Conservation (phyloP, 2,329 filamentous ascomycete genomes). For the Talaromyces sp. region DNA sequence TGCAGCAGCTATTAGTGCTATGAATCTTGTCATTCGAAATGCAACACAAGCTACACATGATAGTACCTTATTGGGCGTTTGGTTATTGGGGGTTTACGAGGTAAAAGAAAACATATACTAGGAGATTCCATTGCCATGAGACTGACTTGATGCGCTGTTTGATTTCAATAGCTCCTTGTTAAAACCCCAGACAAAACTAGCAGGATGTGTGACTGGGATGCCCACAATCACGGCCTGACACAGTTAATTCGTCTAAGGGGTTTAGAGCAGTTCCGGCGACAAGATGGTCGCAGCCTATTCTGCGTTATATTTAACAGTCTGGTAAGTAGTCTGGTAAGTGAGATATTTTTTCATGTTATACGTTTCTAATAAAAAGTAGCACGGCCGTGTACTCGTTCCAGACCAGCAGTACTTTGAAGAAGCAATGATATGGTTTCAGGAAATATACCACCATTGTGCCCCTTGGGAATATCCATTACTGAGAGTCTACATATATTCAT, state of each 20-base stretch:
- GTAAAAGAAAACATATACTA: neutral
- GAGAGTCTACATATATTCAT: conserved; percentile 1
- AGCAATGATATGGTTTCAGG: neutral
- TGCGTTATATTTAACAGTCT: conserved; percentile 3
- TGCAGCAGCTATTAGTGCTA: neutral
- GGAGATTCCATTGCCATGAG: neutral
- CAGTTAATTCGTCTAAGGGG: conserved; percentile 5
- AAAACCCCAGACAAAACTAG: neutral
- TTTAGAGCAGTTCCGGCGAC: neutral
- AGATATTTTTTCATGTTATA: neutral
- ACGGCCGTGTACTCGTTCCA: conserved; percentile 1
- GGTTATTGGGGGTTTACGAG: conserved; percentile 7
- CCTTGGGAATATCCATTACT: neutral
- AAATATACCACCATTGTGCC: neutral
- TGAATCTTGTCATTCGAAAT: conserved; percentile 1
- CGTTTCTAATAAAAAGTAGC: conserved; percentile 1
- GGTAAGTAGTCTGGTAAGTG: conserved; percentile 5
- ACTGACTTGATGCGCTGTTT: neutral
- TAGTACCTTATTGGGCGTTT: conserved; percentile 5
- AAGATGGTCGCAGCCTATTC: conserved; percentile 1
- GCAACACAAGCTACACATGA: neutral
- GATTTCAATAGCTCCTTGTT: neutral
- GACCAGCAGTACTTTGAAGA: conserved; percentile 2
- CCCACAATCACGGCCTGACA: conserved; percentile 3
- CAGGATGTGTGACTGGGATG: neutral